Evolutionary conservation across 148 eudicot species (phyloP).

Genomic region (Pharnaceum exiguum): DNA sequence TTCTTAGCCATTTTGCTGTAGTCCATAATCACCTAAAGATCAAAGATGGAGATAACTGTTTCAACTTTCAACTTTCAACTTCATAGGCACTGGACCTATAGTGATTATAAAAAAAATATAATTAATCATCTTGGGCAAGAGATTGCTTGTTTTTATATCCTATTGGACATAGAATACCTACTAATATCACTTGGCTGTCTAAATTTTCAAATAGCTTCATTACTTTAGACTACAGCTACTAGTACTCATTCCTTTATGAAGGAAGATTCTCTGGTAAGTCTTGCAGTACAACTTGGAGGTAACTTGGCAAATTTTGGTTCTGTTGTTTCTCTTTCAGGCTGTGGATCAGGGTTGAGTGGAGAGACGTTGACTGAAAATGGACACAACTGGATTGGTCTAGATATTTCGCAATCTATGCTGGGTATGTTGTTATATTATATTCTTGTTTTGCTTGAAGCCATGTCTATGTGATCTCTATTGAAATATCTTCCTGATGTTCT

Average conservation of each 20-base stretch:
- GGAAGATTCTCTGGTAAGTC: background rate
- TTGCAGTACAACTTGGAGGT: background rate
- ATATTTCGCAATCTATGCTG: conserved; percentile 89
- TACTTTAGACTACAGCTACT: background rate
- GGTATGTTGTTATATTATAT: conserved; percentile 36
- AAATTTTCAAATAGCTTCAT: background rate
- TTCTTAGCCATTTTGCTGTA: no score
- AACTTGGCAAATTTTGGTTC: background rate
- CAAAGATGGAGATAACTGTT: no score
- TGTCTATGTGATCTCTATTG: conserved; percentile 2
- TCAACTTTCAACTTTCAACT: no score
- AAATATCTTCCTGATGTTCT: background rate
- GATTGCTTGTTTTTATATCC: no score
- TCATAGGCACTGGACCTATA: no score
- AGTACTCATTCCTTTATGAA: background rate
- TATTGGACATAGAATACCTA: no score
- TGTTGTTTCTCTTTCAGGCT: conserved; percentile 40
- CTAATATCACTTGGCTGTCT: background rate
- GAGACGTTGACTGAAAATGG: conserved; percentile 88
- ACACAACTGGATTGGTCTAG: conserved; percentile 94
- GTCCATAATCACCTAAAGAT: no score
- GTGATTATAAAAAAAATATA: no score
- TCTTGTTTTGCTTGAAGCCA: conserved; percentile 2
- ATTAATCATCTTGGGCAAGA: no score
- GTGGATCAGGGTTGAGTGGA: conserved; percentile 97